These are phyloP conservation scores for Suillus discolor DNA, from an alignment of 768 basidiomycete genomes.

Conservation along the genomic window DNA sequence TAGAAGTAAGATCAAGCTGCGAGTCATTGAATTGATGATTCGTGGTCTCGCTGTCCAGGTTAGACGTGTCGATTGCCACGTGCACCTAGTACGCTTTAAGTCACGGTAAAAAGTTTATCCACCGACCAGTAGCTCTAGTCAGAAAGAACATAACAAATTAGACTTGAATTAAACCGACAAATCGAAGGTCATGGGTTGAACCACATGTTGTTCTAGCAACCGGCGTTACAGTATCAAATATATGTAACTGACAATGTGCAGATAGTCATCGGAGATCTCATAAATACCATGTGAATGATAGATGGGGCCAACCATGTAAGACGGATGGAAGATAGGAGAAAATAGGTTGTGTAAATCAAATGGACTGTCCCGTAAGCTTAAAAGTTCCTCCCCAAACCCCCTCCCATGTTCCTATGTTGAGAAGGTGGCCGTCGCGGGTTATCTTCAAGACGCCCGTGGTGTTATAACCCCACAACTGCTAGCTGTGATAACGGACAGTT, in stretches of 20 bases:
- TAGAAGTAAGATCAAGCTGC: slow-evolving; percentile 14
- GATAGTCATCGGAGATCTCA: not conserved
- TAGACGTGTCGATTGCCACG: slow-evolving; percentile 6
- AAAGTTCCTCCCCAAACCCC: not conserved
- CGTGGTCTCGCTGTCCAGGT: not conserved
- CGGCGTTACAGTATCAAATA: not conserved
- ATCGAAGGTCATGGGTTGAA: not conserved
- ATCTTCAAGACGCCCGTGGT: not conserved
- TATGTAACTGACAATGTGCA: slow-evolving; percentile 1
- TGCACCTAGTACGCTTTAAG: not conserved
- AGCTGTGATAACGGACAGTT: not conserved
- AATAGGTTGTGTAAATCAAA: not conserved
- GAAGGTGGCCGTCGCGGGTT: not conserved
- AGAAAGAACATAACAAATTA: slow-evolving; percentile 1
- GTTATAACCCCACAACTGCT: not conserved
- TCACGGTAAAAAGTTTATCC: not conserved
- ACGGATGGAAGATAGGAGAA: not conserved
- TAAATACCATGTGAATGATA: not conserved
- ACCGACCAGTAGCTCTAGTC: not conserved
- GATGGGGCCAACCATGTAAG: not conserved
- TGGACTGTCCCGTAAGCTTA: not conserved
- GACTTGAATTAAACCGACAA: slow-evolving; percentile 1
- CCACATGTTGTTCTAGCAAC: slow-evolving; percentile 1
- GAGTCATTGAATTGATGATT: slow-evolving; percentile 2
- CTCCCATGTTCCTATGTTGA: not conserved